Conservation (phyloP, 2,329 filamentous ascomycete genomes). For the Xylariaceae sp. region DNA sequence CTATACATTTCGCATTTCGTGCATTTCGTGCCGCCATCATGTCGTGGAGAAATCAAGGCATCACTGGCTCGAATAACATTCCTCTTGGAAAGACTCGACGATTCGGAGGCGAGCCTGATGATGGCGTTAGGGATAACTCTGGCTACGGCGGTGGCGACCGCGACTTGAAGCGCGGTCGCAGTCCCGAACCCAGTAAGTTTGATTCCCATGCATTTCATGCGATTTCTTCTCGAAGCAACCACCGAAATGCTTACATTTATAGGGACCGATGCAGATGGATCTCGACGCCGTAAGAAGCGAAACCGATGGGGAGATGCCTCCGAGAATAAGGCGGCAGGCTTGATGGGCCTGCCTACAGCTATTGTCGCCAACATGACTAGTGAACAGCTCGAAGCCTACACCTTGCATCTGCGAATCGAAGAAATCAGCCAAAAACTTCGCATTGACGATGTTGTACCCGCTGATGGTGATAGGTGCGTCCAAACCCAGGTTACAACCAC, state of each 20-base stretch:
- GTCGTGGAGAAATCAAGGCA: constrained; percentile 72
- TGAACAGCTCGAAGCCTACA: constrained; percentile 97
- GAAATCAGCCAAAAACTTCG: constrained; percentile 99
- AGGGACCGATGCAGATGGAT: constrained; percentile 64
- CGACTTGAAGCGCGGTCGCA: constrained; percentile 82
- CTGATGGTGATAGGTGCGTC: constrained; percentile 86
- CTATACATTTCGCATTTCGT: background rate
- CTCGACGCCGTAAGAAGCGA: constrained; percentile 91
- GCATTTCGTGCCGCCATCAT: constrained; percentile 33
- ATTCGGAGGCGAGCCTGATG: constrained; percentile 61
- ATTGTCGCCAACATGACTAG: constrained; percentile 98
- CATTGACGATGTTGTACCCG: constrained; percentile 97
- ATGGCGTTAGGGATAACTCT: constrained; percentile 24
- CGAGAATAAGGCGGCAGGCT: constrained; percentile 96
- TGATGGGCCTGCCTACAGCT: constrained; percentile 95
- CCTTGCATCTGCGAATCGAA: constrained; percentile 92
- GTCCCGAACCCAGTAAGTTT: constrained; percentile 71
- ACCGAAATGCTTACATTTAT: constrained; percentile 20
- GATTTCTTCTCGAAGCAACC: too few relatives aligned
- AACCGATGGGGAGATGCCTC: constrained; percentile 97
- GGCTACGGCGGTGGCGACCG: constrained; percentile 33
- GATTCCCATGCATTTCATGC: background rate
- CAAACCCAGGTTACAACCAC: background rate
- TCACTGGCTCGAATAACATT: constrained; percentile 98
- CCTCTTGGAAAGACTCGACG: constrained; percentile 81